These are phyloP conservation scores for Claviceps africana DNA, from an alignment of 2,329 filamentous ascomycete genomes.

Conservation along the genomic window DNA sequence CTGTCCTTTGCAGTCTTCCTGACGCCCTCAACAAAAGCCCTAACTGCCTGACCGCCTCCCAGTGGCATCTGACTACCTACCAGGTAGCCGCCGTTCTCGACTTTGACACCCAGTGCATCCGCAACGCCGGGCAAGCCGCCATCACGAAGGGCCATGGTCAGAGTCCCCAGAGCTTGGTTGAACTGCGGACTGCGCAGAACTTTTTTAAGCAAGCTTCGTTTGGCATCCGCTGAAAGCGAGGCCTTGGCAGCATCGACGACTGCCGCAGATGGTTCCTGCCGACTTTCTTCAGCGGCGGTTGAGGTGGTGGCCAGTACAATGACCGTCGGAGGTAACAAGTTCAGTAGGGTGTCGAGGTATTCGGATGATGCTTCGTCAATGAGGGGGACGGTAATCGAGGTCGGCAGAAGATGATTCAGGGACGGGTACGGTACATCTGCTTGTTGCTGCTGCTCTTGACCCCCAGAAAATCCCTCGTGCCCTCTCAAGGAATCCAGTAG, in stretches of 20 bases:
- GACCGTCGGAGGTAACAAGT: conserved; percentile 63
- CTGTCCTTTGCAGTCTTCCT: conserved; percentile 61
- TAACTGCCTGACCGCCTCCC: conserved; percentile 76
- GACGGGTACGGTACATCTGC: conserved; percentile 59
- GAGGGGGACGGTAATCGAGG: conserved; percentile 63
- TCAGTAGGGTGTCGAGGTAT: conserved; percentile 60
- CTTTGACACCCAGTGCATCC: conserved; percentile 66
- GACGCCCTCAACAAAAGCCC: conserved; percentile 82
- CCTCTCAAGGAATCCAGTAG: conserved; percentile 72
- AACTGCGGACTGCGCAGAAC: conserved; percentile 86
- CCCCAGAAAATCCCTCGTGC: conserved; percentile 27
- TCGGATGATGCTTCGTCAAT: conserved; percentile 51
- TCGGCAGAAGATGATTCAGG: conserved; percentile 70
- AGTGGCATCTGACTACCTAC: conserved; percentile 67
- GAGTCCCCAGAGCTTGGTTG: conserved; percentile 66
- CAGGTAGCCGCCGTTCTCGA: conserved; percentile 75
- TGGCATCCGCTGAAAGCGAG: conserved; percentile 59
- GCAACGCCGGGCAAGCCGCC: conserved; percentile 82
- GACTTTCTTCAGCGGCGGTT: conserved; percentile 39
- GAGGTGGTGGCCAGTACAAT: conserved; percentile 59
- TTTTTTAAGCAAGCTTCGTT: conserved; percentile 65
- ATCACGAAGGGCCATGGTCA: conserved; percentile 79
- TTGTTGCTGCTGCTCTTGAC: conserved; percentile 16
- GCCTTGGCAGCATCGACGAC: conserved; percentile 59
- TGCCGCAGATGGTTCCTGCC: conserved; percentile 53